A percentile compares a stretch with the other conserved stretches of the same genome.
These are phyloP conservation scores for Rhododendron griersonianum DNA, from an alignment of 148 eudicot genomes.

Conservation along the genomic window DNA sequence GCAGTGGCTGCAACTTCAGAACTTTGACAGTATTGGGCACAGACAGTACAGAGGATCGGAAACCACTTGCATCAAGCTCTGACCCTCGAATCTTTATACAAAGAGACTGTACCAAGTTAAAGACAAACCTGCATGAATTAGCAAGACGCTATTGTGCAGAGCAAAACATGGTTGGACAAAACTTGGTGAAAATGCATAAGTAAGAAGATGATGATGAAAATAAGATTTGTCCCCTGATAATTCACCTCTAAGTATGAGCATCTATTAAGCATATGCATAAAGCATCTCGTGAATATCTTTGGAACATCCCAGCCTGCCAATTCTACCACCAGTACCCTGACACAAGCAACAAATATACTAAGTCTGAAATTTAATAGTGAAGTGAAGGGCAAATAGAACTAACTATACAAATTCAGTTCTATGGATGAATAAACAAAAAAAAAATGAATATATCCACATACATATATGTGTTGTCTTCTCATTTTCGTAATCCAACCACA, in stretches of 20 bases:
- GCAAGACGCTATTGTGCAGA: background rate
- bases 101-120: slow-evolving; percentile 26
- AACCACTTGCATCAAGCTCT: slow-evolving; percentile 11
- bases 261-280: slow-evolving; percentile 17
- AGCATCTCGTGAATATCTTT: slow-evolving; percentile 10
- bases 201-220: background rate
- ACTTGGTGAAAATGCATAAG: background rate
- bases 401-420: background rate
- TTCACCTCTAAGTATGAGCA: slow-evolving; percentile 34
- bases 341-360: background rate
- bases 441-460: background rate
- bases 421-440: background rate
- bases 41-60: slow-evolving; percentile 10
- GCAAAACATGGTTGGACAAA: background rate
- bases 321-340: slow-evolving; percentile 41
- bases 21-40: slow-evolving; percentile 31
- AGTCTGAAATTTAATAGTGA: background rate
- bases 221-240: background rate
- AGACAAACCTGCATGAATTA: background rate
- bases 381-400: background rate
- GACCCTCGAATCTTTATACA: slow-evolving; percentile 36
- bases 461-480: background rate
- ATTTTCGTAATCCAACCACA: background rate
- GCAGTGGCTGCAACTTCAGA: slow-evolving; percentile 36
- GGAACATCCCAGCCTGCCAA: slow-evolving; percentile 13